Evolutionary conservation across 2,329 filamentous ascomycete genomes (phyloP).

Genomic region (Colletotrichum caudatum): DNA sequence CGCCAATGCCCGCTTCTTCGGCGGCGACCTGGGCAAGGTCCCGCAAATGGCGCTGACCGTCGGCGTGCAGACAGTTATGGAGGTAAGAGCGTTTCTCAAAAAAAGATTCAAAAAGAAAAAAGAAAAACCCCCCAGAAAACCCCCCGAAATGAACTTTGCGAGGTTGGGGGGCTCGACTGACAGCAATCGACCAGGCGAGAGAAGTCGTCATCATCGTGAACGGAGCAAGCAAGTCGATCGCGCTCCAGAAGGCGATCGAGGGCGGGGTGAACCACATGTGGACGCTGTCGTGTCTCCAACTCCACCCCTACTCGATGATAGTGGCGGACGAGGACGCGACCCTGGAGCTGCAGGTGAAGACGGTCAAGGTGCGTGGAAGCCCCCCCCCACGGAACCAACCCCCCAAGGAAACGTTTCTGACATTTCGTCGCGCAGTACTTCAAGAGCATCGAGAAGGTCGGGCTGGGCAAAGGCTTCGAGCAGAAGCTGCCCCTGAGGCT

Average conservation of each 20-base stretch:
- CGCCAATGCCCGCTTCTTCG: conserved; percentile 76
- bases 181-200: conserved; percentile 70
- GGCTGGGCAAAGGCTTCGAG: conserved; percentile 59
- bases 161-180: conserved; percentile 63
- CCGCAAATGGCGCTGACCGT: conserved; percentile 45
- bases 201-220: conserved; percentile 82
- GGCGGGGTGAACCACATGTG: conserved; percentile 84
- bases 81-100: conserved; percentile 66
- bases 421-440: conserved; percentile 52
- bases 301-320: conserved; percentile 79
- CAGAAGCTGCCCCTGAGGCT: conserved; percentile 55
- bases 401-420: not conserved
- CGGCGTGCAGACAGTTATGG: conserved; percentile 54
- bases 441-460: conserved; percentile 70
- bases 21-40: conserved; percentile 42
- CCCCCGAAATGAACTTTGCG: conserved; percentile 61
- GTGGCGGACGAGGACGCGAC: conserved; percentile 81
- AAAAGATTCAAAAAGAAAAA: no score
- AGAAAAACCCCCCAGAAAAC: no score
- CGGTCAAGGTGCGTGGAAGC: conserved; percentile 59
- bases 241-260: conserved; percentile 79
- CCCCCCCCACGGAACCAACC: no score
- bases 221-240: conserved; percentile 78
- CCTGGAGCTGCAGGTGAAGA: conserved; percentile 73
- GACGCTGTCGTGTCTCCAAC: conserved; percentile 79